Percentiles rank a stretch among this genome's conserved stretches.
These are phyloP conservation scores for Psilocybe tampanensis DNA, from an alignment of 768 basidiomycete species.

Conservation along the genomic window DNA sequence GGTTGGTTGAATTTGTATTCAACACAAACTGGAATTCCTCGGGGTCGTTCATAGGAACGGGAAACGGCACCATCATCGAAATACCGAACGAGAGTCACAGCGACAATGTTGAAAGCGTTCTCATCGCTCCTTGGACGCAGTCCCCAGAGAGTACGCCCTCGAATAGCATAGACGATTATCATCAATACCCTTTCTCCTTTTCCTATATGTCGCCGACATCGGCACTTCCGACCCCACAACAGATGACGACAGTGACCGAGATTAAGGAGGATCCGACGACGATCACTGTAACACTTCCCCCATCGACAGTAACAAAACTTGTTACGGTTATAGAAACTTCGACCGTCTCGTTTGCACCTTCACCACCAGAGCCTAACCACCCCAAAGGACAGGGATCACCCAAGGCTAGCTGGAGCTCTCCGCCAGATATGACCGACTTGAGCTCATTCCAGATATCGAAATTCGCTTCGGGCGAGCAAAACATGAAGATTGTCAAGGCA, in stretches of 20 bases:
- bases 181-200: constrained; percentile 23
- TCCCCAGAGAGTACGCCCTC: not conserved
- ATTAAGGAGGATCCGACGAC: constrained; percentile 20
- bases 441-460: constrained; percentile 58
- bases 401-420: constrained; percentile 49
- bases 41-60: too few relatives aligned
- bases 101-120: constrained; percentile 12
- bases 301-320: constrained; percentile 26
- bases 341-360: constrained; percentile 8
- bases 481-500: constrained; percentile 56
- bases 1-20: too few relatives aligned
- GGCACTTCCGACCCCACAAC: not conserved
- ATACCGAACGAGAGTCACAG: not conserved
- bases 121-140: constrained; percentile 8
- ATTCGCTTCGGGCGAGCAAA: constrained; percentile 55
- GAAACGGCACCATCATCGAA: too few relatives aligned
- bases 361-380: constrained; percentile 1
- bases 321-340: constrained; percentile 24
- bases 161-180: constrained; percentile 1
- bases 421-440: constrained; percentile 58
- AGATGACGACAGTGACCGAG: constrained; percentile 17
- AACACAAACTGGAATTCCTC: too few relatives aligned
- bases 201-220: constrained; percentile 9
- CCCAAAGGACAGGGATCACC: constrained; percentile 13
- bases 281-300: constrained; percentile 13